phyloP scores from a whole-genome alignment of 805 yeast species.

The Saccharomycopsis fibuligera region DNA sequence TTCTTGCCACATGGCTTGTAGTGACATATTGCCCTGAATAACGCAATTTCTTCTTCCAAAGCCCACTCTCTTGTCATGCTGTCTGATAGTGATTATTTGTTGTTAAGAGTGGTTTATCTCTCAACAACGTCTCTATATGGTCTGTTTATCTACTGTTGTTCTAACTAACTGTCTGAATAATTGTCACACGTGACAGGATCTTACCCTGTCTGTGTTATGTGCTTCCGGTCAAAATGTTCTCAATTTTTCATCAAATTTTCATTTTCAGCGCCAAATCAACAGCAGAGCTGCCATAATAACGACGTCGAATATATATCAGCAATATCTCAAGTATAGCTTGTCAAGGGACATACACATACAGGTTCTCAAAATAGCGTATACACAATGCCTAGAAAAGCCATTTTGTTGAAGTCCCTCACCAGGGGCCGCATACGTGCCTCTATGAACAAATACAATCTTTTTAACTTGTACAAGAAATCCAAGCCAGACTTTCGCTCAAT shows the following conservation, averaged over 20 bases:
- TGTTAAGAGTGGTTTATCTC: too few species aligned
- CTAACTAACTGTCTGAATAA: background rate
- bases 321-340: too few species aligned
- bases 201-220: too few species aligned
- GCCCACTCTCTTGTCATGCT: conserved; percentile 19
- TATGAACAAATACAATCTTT: conserved; percentile 85
- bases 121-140: background rate
- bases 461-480: conserved; percentile 76
- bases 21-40: conserved; percentile 19
- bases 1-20: conserved; percentile 21
- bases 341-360: too few species aligned
- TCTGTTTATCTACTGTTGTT: background rate
- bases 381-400: conserved; percentile 21
- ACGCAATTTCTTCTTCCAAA: conserved; percentile 18
- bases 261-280: too few species aligned
- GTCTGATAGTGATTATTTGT: background rate
- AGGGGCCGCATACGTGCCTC: conserved; percentile 66
- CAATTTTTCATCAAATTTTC: too few species aligned
- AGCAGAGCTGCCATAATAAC: too few species aligned
- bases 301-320: too few species aligned
- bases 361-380: too few species aligned
- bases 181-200: too few species aligned
- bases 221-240: too few species aligned
- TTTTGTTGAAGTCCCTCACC: conserved; percentile 16
- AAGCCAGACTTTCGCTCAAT: conserved; percentile 46